Evolutionary conservation across 208 protist species (phyloP).

Genomic region (Trichomonas vaginalis): DNA sequence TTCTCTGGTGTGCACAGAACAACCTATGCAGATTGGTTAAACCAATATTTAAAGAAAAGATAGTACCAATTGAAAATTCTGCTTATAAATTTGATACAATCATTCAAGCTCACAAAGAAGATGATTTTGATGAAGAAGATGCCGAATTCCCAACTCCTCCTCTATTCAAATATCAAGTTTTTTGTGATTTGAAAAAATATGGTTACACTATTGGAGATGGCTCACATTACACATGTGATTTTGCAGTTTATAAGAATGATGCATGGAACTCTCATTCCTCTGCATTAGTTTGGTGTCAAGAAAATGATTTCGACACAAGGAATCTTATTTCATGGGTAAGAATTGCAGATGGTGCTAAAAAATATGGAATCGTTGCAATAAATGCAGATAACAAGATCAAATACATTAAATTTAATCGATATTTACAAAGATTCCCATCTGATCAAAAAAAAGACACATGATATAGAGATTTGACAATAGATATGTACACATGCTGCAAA

Average conservation of each 20-base stretch:
- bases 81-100: neutral
- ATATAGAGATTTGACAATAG: too few species aligned
- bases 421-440: neutral
- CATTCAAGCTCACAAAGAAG: neutral
- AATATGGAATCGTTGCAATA: neutral
- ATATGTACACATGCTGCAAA: too few species aligned
- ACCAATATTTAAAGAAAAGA: neutral
- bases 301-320: neutral
- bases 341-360: neutral
- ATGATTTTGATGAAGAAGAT: neutral
- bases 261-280: constrained; percentile 3
- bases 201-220: neutral
- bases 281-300: neutral
- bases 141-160: neutral
- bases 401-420: neutral
- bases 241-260: neutral
- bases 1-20: neutral
- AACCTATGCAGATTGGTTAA: neutral
- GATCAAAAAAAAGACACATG: too few species aligned
- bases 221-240: neutral
- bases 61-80: neutral
- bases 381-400: neutral
- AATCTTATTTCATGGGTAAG: neutral
- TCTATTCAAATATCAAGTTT: neutral
- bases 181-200: neutral